phyloP scores from a whole-genome alignment of 2,329 filamentous ascomycete species.

The Mycocentrospora acerina region DNA sequence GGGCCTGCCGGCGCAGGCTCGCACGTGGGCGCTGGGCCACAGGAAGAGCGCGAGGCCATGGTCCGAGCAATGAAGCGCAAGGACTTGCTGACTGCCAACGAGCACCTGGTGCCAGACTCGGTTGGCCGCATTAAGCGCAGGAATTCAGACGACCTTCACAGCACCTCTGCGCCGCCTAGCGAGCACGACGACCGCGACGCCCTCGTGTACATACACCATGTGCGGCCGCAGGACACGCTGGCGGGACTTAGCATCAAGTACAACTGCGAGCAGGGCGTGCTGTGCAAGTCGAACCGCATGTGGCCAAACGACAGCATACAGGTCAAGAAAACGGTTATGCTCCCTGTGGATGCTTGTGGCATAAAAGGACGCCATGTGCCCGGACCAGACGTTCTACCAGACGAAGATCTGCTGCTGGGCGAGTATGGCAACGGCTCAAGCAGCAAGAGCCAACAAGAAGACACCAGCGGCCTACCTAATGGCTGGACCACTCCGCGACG shows the following conservation, averaged over 20 bases:
- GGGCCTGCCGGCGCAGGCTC: slow-evolving; percentile 44
- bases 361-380: slow-evolving; percentile 68
- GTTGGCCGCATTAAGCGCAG: slow-evolving; percentile 61
- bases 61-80: slow-evolving; percentile 53
- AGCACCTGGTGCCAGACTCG: slow-evolving; percentile 45
- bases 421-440: slow-evolving; percentile 26
- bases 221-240: slow-evolving; percentile 80
- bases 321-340: slow-evolving; percentile 72
- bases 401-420: slow-evolving; percentile 42
- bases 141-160: slow-evolving; percentile 63
- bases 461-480: slow-evolving; percentile 33
- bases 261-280: slow-evolving; percentile 77
- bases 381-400: slow-evolving; percentile 36
- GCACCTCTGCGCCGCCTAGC: slow-evolving; percentile 50
- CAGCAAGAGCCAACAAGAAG: slow-evolving; percentile 14
- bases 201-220: slow-evolving; percentile 86
- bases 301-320: slow-evolving; percentile 95
- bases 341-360: slow-evolving; percentile 88
- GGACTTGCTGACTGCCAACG: slow-evolving; percentile 49
- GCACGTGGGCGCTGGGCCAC: slow-evolving; percentile 48
- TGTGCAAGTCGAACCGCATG: slow-evolving; percentile 86
- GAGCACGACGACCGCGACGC: slow-evolving; percentile 70
- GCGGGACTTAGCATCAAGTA: slow-evolving; percentile 90
- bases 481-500: slow-evolving; percentile 42
- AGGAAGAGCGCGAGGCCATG: slow-evolving; percentile 49